Base-by-base conservation (phyloP, 768 basidiomycete species). In the Sutorius australiensis region DNA sequence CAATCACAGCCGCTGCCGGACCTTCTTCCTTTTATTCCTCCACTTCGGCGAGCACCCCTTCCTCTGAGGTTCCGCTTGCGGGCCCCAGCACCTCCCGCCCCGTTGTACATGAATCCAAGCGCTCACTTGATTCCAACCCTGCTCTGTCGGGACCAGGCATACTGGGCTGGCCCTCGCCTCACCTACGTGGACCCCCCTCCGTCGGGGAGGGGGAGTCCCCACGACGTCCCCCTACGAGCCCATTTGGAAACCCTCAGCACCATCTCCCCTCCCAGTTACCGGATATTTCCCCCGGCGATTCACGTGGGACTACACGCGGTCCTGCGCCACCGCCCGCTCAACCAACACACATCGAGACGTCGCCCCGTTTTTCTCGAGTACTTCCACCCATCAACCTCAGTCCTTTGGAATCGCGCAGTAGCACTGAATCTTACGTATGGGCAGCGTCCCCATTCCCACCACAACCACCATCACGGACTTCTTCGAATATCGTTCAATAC, bases 101-200 rank as follows among this genome's bases (percentile, higher is more conserved):
- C 11, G 13, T 34, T 16, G 11, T 12, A 11, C 57, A 46, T 34
- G 55, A 51, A 43, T 54, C 62, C 32, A 57, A 60, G 17, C 66
- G 60, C n/a, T 61, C 74, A 11, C 57, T 62, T 16, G 76, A 77
- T 46, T 59, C 69, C 24, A 69, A 70, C 36, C 55, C 73, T 17
- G 72, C 75, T 39, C 57, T 84, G 17, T 73, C 80, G 38, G 82
- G 83, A 10, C 81, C 83, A 42, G 81, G 80, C 6, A 75, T 83
- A 65, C 79, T 81, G 27, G 79, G 56, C 75, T 50, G 64, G 65
- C 54, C 61, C 50, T 37, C 59, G 0, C 34, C 57, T 34, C 52
- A 44, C 38, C 60, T 43, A 8, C 66, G 38, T 21, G 39, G 46
- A 13, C 58, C 60, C 38, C 38, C 57, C 5, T 61, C 67, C 27